Conservation (phyloP, 2,329 filamentous ascomycete species). For the Proliferodiscus dingleyae region DNA sequence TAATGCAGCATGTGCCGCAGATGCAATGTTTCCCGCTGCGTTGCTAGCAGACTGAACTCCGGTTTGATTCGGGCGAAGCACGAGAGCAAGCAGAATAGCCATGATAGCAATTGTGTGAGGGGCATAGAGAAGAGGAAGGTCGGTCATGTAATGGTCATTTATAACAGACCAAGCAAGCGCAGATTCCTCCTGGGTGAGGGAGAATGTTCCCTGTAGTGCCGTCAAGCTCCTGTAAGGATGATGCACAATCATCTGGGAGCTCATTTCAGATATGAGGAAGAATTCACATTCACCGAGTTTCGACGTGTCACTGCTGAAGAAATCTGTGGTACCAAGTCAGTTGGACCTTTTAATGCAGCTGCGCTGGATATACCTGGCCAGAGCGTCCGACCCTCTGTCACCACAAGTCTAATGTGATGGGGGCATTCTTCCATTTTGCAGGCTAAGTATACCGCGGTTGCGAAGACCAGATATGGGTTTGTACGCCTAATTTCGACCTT, state of each 20-base stretch:
- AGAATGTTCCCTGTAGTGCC: slow-evolving; percentile 55
- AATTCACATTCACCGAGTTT: slow-evolving; percentile 74
- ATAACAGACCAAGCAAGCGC: slow-evolving; percentile 64
- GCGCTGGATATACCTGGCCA: slow-evolving; percentile 71
- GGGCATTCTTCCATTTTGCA: slow-evolving; percentile 98
- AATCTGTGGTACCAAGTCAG: slow-evolving; percentile 39
- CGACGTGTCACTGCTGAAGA: slow-evolving; percentile 58
- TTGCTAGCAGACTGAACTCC: slow-evolving; percentile 39
- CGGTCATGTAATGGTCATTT: slow-evolving; percentile 70
- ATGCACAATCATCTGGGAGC: slow-evolving; percentile 68
- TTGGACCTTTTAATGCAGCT: slow-evolving; percentile 1
- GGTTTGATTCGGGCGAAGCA: slow-evolving; percentile 53
- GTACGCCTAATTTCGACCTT: slow-evolving; percentile 87
- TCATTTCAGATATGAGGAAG: slow-evolving; percentile 67
- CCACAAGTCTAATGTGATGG: slow-evolving; percentile 88
- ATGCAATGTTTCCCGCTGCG: slow-evolving; percentile 32
- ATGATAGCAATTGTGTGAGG: slow-evolving; percentile 67
- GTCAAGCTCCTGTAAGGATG: slow-evolving; percentile 66
- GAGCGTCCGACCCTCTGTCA: slow-evolving; percentile 76
- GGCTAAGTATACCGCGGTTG: slow-evolving; percentile 90
- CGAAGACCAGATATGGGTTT: slow-evolving; percentile 87
- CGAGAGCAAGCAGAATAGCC: slow-evolving; percentile 63
- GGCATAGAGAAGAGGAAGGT: slow-evolving; percentile 61
- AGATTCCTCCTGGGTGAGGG: slow-evolving; percentile 59
- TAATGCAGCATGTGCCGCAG: slow-evolving; percentile 30